Conservation (phyloP, 176 grass and related monocot genomes). For the Cenchrus fungigraminus region DNA sequence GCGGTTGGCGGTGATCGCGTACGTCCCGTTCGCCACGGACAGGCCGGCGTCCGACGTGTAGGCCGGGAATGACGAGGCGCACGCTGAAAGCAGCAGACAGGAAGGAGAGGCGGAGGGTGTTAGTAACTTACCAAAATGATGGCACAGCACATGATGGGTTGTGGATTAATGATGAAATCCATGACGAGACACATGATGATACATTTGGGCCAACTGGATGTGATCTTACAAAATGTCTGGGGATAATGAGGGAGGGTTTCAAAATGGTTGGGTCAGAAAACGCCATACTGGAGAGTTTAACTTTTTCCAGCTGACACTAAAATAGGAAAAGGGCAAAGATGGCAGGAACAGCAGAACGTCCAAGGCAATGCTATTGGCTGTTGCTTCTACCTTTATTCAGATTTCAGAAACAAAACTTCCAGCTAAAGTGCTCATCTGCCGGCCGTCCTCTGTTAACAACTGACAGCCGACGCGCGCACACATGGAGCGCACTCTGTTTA, state of each 20-base stretch:
- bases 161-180: neutral
- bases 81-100: slow-evolving; percentile 42
- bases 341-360: neutral
- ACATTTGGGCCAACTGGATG: no score
- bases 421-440: neutral
- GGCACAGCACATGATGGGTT: neutral
- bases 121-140: neutral
- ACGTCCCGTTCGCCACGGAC: slow-evolving; percentile 78
- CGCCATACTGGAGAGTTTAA: neutral
- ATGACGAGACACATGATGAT: neutral
- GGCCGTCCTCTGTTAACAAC: neutral
- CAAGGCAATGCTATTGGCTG: neutral
- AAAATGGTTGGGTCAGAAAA: neutral
- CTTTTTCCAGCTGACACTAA: neutral
- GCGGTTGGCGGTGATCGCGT: slow-evolving; percentile 69
- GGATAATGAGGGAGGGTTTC: neutral
- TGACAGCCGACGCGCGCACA: neutral
- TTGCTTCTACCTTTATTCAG: neutral
- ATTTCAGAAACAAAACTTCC: neutral
- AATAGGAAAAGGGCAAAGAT: neutral
- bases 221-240: slow-evolving; percentile 32
- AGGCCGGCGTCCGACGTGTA: slow-evolving; percentile 68
- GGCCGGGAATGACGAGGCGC: slow-evolving; percentile 63
- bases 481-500: slow-evolving; percentile 20
- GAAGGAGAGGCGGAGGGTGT: neutral